Evolutionary conservation across 352 stramenopile genomes (phyloP).

Genomic region (Pythium aquatile): DNA sequence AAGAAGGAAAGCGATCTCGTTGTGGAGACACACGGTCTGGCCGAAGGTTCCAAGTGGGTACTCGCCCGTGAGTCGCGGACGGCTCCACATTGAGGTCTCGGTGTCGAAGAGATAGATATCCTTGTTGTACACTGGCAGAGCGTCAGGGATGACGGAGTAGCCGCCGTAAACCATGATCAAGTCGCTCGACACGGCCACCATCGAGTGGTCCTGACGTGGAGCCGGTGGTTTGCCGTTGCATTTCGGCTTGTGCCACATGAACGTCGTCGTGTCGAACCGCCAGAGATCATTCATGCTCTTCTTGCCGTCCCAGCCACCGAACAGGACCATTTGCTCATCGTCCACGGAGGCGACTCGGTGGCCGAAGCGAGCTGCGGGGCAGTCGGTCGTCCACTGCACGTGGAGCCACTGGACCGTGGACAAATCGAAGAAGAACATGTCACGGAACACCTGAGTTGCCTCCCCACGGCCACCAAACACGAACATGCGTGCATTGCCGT

Average conservation of each 20-base stretch:
- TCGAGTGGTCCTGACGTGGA: slow-evolving; percentile 72
- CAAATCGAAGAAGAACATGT: slow-evolving; percentile 90
- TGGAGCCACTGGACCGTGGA: slow-evolving; percentile 77
- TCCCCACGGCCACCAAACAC: slow-evolving; percentile 70
- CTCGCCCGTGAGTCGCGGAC: slow-evolving; percentile 64
- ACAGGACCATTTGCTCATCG: slow-evolving; percentile 79
- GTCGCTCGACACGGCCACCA: slow-evolving; percentile 42
- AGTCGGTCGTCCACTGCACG: slow-evolving; percentile 85
- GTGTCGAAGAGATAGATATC: slow-evolving; percentile 71
- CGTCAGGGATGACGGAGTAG: slow-evolving; percentile 49
- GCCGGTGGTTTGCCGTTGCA: slow-evolving; percentile 61
- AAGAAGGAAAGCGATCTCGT: slow-evolving; percentile 60
- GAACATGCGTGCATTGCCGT: slow-evolving; percentile 64
- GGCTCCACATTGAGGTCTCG: slow-evolving; percentile 55
- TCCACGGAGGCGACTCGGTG: slow-evolving; percentile 62
- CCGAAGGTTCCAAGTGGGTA: slow-evolving; percentile 67
- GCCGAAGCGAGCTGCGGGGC: slow-evolving; percentile 68
- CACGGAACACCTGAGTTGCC: slow-evolving; percentile 53
- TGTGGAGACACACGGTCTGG: slow-evolving; percentile 44
- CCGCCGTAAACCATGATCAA: slow-evolving; percentile 74
- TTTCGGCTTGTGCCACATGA: slow-evolving; percentile 75
- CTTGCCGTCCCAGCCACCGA: slow-evolving; percentile 86
- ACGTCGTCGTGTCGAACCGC: slow-evolving; percentile 62
- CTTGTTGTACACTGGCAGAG: slow-evolving; percentile 70
- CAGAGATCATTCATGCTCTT: slow-evolving; percentile 77